Evolutionary conservation across 2,329 filamentous ascomycete genomes (phyloP).

Genomic region (Calonectria montana): DNA sequence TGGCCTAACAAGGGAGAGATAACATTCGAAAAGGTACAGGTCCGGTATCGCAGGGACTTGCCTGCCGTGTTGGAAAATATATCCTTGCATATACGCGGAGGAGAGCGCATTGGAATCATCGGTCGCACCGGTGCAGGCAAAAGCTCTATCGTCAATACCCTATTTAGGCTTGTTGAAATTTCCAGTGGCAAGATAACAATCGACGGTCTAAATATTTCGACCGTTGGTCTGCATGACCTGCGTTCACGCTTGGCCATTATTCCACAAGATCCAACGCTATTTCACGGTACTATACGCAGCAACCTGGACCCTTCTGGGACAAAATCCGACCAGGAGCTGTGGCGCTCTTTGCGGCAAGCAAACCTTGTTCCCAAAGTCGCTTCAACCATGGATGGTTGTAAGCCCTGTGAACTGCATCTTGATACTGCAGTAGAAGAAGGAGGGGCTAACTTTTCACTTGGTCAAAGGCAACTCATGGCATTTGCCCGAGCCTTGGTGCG

Average conservation of each 20-base stretch:
- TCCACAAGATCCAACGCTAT: constrained; percentile 85
- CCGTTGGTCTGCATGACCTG: constrained; percentile 79
- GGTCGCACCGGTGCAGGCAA: constrained; percentile 87
- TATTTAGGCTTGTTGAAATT: constrained; percentile 80
- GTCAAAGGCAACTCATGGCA: constrained; percentile 79
- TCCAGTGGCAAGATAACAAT: constrained; percentile 71
- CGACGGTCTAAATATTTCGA: constrained; percentile 76
- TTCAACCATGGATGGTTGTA: constrained; percentile 65
- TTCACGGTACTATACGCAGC: constrained; percentile 81
- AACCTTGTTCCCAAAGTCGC: constrained; percentile 71
- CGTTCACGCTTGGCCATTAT: constrained; percentile 84
- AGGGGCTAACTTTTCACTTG: constrained; percentile 78
- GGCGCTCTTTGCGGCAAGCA: constrained; percentile 80
- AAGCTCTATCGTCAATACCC: constrained; percentile 82
- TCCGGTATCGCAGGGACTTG: constrained; percentile 79
- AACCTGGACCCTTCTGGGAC: constrained; percentile 86
- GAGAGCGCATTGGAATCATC: constrained; percentile 84
- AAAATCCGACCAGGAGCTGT: constrained; percentile 80
- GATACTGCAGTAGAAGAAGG: constrained; percentile 73
- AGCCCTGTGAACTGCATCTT: not conserved
- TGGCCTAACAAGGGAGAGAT: constrained; percentile 94
- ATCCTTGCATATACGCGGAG: constrained; percentile 76
- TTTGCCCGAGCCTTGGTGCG: constrained; percentile 77
- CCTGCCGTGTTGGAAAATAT: constrained; percentile 79
- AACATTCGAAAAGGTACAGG: constrained; percentile 77